phyloP scores from a whole-genome alignment of 371 early-diverging fungal genomes.

The Batrachochytrium dendrobatidis region DNA sequence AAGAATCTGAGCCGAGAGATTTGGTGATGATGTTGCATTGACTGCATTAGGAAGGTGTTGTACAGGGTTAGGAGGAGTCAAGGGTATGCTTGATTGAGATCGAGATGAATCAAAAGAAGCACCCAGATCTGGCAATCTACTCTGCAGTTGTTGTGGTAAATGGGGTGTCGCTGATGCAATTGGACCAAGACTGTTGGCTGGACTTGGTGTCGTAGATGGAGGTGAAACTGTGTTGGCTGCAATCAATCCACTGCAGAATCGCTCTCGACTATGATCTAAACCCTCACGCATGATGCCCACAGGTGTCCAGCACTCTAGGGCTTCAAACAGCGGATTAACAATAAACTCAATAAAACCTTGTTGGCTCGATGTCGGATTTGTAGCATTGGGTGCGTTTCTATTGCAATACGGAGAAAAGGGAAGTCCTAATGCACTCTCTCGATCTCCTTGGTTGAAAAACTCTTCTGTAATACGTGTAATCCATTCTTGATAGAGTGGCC shows the following conservation, averaged over 20 bases:
- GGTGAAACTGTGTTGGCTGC: no score
- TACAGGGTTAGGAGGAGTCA: no score
- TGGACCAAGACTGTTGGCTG: no score
- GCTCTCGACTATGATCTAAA: constrained; percentile 19
- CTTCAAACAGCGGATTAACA: constrained; percentile 42
- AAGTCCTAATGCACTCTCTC: constrained; percentile 37
- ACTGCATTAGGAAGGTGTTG: no score
- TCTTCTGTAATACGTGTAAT: constrained; percentile 38
- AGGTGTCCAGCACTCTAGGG: constrained; percentile 27
- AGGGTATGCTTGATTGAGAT: no score
- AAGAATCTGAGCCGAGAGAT: no score
- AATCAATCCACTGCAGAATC: constrained; percentile 12
- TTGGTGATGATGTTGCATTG: no score
- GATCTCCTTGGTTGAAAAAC: constrained; percentile 46
- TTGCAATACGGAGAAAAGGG: constrained; percentile 40
- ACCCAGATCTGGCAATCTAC: no score
- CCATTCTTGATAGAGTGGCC: constrained; percentile 42
- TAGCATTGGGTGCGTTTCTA: constrained; percentile 23
- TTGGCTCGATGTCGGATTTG: constrained; percentile 28
- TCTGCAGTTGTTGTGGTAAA: no score
- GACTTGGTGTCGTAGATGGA: no score
- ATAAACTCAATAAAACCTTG: constrained; percentile 46
- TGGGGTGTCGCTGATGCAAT: no score
- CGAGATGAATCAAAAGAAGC: no score
- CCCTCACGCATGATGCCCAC: constrained; percentile 22